Evolutionary conservation across 768 basidiomycete species (phyloP), one percentile per base, ranked within the genome.

Genomic region (Pleurotus tuoliensis): DNA sequence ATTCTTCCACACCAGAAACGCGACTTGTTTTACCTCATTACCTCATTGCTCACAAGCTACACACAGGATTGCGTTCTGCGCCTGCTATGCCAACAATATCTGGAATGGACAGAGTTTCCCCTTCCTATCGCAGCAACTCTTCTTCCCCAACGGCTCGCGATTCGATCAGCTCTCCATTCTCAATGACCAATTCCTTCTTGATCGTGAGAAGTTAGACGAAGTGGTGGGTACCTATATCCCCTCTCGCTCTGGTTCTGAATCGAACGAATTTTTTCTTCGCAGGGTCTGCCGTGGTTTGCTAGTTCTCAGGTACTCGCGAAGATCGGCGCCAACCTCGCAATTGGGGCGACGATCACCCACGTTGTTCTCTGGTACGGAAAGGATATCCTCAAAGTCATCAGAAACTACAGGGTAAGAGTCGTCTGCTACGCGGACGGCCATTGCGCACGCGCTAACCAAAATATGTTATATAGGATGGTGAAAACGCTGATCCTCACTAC

Each of bases 41-140:
- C 6, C 40, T 2, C 22, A 1, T 46, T 18, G 9, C 55, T 56
- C 13, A 39, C 20, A 4, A 20, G 37, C 6, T 22, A 34, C 43
- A n/a, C 37, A 0, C 43, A 77, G 76, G 43, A 71, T 78, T 45
- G 63, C 76, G 16, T 81, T 80, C 67, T 76, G 72, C 63, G 73
- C 70, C 0, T 70, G 68, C 46, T 80, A 75, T 40, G 66, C 75
- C 9, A 73, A 66, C 43, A 85, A 88, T 57, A 68, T 76, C 9
- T 87, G 84, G 84, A 66, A 79, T 45, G 78, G 77, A 1, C 77
- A 82, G 62, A 78, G 73, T 61, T 84, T 86, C 71, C 85, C 85
- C 1, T 84, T 84, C 69, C 66, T 82, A 13, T 71, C 70, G 8
- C 74, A 75, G 59, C 61, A 65, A 11, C 61, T 78, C 9, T 78